A percentile compares a stretch with the other conserved stretches of the same genome.
phyloP scores from a whole-genome alignment of 345 rosid genomes.

The Anacardium occidentale region DNA sequence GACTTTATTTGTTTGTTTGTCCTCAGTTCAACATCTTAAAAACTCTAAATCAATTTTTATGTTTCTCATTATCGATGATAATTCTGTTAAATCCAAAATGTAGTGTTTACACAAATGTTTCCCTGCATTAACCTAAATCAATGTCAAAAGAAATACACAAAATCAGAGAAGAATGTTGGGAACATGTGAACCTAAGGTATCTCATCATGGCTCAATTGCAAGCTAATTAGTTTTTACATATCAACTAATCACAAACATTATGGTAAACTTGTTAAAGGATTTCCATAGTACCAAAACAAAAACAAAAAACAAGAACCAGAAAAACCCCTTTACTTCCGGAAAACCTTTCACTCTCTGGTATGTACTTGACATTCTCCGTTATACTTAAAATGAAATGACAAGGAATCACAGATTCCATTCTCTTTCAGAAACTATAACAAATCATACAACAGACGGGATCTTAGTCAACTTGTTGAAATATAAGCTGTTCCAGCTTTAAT shows the following conservation, averaged over 20 bases:
- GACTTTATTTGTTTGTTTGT: too few relatives aligned
- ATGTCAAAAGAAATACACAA: neutral
- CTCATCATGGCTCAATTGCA: neutral
- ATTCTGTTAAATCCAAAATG: too few relatives aligned
- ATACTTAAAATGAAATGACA: neutral
- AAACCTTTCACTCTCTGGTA: neutral
- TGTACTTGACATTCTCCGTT: neutral
- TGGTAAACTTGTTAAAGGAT: neutral
- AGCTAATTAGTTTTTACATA: neutral
- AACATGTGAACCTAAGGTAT: neutral
- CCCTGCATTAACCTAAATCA: slow-evolving; percentile 41
- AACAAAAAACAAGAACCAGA: neutral
- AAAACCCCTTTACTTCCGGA: neutral
- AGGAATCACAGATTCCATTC: neutral
- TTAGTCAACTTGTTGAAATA: neutral
- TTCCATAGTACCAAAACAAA: neutral
- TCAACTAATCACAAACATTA: neutral
- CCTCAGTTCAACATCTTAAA: too few relatives aligned
- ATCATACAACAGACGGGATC: neutral
- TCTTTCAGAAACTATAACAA: neutral
- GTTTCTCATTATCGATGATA: too few relatives aligned
- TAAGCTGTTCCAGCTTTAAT: too few relatives aligned
- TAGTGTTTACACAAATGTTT: too few relatives aligned
- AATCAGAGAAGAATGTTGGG: neutral
- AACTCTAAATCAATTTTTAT: too few relatives aligned